phyloP scores from a whole-genome alignment of 371 early-diverging fungal genomes.

The Rhizopus delemar region DNA sequence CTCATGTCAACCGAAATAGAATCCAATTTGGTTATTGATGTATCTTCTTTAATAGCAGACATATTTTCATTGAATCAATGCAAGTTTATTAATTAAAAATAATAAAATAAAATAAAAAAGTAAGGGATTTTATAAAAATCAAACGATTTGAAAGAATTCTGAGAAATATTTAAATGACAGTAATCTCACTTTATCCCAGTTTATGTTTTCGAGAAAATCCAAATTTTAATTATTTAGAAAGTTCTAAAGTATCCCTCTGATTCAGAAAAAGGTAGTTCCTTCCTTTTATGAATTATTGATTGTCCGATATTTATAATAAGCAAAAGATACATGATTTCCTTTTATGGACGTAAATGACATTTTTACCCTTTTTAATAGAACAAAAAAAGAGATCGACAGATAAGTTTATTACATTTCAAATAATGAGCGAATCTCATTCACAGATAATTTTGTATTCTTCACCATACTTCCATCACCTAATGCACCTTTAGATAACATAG shows the following conservation, averaged over 20 bases:
- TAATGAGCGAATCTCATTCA: conserved; percentile 44
- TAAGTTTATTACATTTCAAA: conserved; percentile 24
- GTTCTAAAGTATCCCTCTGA: neutral
- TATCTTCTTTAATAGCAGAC: conserved; percentile 18
- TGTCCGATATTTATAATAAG: no score
- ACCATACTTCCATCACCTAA: conserved; percentile 39
- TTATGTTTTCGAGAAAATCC: no score
- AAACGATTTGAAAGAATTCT: neutral
- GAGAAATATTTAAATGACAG: neutral
- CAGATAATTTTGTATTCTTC: conserved; percentile 41
- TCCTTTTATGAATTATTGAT: neutral
- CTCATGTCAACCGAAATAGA: conserved; percentile 24
- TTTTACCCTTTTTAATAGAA: neutral
- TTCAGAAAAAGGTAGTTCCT: neutral
- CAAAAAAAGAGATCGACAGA: no score
- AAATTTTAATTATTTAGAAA: no score
- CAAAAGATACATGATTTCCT: no score
- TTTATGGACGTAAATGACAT: neutral
- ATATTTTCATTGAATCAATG: neutral
- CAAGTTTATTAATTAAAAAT: neutral
- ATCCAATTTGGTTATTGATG: conserved; percentile 4
- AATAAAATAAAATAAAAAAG: neutral
- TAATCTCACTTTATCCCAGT: neutral
- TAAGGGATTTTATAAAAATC: neutral
- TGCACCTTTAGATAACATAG: conserved; percentile 45